Conservation (phyloP, 129 eudicot genomes). For the Oenanthe sinensis region DNA sequence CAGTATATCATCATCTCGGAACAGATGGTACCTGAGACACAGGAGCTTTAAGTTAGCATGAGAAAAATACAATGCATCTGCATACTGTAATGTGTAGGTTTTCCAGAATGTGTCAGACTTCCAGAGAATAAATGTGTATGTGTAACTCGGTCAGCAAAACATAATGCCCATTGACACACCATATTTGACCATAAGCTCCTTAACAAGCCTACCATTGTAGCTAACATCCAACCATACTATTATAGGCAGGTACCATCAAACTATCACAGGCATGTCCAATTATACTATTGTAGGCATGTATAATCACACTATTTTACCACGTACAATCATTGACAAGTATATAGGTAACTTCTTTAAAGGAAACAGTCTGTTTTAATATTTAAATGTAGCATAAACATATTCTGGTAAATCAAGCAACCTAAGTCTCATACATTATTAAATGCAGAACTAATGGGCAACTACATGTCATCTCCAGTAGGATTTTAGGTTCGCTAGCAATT, state of each 20-base stretch:
- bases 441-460: not conserved
- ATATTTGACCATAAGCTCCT: not conserved
- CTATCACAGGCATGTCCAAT: not conserved
- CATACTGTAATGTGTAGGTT: not conserved
- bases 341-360: too few relatives aligned
- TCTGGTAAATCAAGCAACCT: not conserved
- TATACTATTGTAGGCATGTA: not conserved
- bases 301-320: not conserved
- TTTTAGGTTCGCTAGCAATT: not conserved
- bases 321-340: not conserved
- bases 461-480: not conserved
- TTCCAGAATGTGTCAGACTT: not conserved
- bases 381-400: not conserved
- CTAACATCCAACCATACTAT: not conserved
- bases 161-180: not conserved
- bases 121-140: conserved; percentile 1
- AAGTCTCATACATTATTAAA: too few relatives aligned
- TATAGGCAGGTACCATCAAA: not conserved
- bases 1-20: conserved; percentile 34
- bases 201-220: not conserved
- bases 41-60: not conserved
- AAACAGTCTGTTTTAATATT: not conserved
- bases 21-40: conserved; percentile 34
- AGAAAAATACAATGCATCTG: not conserved
- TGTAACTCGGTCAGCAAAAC: too few relatives aligned